Percentiles rank a stretch among this genome's conserved stretches.
These are phyloP conservation scores for Citrus sp. DNA, from an alignment of 345 rosid genomes.

Conservation along the genomic window DNA sequence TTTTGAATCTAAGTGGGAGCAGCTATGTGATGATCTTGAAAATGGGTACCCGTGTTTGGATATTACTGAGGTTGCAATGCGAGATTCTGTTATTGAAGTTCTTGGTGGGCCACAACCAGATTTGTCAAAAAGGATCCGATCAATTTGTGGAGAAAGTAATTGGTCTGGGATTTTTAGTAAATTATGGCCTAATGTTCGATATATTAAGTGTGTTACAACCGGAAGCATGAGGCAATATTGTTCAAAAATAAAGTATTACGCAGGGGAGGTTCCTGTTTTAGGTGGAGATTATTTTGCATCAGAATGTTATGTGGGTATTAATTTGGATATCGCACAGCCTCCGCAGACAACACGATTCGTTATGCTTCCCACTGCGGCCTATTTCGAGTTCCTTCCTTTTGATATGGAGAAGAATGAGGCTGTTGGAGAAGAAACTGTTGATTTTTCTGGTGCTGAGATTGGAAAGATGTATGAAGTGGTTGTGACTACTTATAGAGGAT, in stretches of 20 bases:
- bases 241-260: constrained; percentile 37
- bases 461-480: constrained; percentile 51
- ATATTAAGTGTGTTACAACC: constrained; percentile 38
- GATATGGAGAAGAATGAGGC: constrained; percentile 17
- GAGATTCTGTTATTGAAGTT: constrained; percentile 31
- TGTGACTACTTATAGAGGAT: constrained; percentile 45
- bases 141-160: constrained; percentile 27
- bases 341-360: constrained; percentile 35
- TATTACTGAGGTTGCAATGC: constrained; percentile 29
- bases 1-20: constrained; percentile 43
- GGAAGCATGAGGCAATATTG: constrained; percentile 54
- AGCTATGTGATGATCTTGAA: constrained; percentile 43
- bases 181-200: constrained; percentile 48
- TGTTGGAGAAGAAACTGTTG: constrained; percentile 30
- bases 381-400: constrained; percentile 50
- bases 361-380: constrained; percentile 45
- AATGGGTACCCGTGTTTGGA: constrained; percentile 31
- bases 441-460: constrained; percentile 34
- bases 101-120: constrained; percentile 44
- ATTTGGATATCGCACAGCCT: constrained; percentile 38
- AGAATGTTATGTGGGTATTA: constrained; percentile 42
- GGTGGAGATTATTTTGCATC: constrained; percentile 55
- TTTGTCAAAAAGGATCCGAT: constrained; percentile 30
- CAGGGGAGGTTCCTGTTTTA: constrained; percentile 36
- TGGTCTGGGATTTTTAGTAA: constrained; percentile 45